phyloP scores from a whole-genome alignment of 2,329 filamentous ascomycete species.

The Verticillium klebahnii region DNA sequence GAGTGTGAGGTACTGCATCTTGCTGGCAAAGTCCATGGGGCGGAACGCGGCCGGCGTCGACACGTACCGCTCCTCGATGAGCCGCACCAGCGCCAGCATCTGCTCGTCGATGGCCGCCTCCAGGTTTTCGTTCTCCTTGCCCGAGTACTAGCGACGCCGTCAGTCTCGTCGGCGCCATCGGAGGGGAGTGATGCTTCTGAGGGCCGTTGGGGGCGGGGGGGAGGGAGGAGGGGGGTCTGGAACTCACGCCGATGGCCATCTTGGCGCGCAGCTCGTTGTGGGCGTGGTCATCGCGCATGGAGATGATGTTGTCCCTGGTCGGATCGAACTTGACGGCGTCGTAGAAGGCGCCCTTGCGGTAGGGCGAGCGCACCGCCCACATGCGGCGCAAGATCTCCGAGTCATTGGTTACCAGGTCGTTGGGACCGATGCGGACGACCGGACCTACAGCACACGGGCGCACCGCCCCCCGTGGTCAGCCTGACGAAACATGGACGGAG shows the following conservation, averaged over 20 bases:
- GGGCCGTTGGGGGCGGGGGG: background rate
- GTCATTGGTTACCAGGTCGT: conserved; percentile 28
- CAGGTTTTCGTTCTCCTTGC: conserved; percentile 46
- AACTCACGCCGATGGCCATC: conserved; percentile 38
- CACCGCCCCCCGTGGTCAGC: conserved; percentile 10
- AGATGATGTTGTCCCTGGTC: conserved; percentile 25
- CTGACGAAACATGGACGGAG: conserved; percentile 7
- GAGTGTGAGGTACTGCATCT: conserved; percentile 49
- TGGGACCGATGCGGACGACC: conserved; percentile 29
- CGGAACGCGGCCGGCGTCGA: conserved; percentile 27
- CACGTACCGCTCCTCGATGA: conserved; percentile 43
- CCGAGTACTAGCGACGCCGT: conserved; percentile 36
- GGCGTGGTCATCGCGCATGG: conserved; percentile 26
- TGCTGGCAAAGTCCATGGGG: conserved; percentile 41
- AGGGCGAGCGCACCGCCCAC: conserved; percentile 25
- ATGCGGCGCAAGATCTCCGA: conserved; percentile 27
- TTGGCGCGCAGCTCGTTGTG: conserved; percentile 40
- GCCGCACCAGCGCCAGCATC: conserved; percentile 37
- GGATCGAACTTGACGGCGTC: conserved; percentile 29
- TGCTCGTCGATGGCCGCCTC: conserved; percentile 45
- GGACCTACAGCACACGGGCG: conserved; percentile 16
- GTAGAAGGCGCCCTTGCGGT: conserved; percentile 28
- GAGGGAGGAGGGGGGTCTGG: background rate
- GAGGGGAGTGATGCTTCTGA: conserved; percentile 3
- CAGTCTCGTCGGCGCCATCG: background rate